These are phyloP conservation scores for Lecanosticta acicola DNA, from an alignment of 2,329 filamentous ascomycete species.

Conservation along the genomic window DNA sequence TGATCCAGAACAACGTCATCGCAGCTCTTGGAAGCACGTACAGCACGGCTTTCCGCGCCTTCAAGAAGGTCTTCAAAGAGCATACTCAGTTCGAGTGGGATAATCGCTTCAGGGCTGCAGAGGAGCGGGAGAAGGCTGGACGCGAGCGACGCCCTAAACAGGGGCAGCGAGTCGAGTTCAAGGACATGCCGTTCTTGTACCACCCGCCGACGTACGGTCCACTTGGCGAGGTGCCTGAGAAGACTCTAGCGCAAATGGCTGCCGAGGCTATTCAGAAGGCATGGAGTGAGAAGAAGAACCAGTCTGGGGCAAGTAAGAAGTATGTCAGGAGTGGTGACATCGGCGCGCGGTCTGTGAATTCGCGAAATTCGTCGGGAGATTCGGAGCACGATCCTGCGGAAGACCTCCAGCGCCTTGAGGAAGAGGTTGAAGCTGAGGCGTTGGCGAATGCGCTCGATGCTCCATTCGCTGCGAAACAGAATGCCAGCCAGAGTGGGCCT, in stretches of 20 bases:
- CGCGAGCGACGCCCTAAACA: neutral
- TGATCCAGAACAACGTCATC: constrained; percentile 26
- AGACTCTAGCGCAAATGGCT: neutral
- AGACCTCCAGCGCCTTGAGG: neutral
- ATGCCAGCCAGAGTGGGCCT: too few species aligned
- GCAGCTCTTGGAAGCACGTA: constrained; percentile 30
- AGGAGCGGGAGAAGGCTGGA: constrained; percentile 4
- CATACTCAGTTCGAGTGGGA: constrained; percentile 39
- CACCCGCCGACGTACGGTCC: constrained; percentile 19
- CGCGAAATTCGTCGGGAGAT: neutral
- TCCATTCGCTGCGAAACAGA: neutral
- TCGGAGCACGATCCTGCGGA: neutral
- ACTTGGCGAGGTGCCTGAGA: constrained; percentile 13
- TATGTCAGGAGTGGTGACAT: neutral
- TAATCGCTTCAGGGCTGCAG: constrained; percentile 31
- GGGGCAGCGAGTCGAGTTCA: constrained; percentile 5
- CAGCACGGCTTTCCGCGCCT: constrained; percentile 32
- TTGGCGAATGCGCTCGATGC: neutral
- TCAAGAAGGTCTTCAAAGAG: constrained; percentile 38
- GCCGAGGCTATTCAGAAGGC: neutral
- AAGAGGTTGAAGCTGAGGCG: neutral
- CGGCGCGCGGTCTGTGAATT: neutral
- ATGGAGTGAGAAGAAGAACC: neutral
- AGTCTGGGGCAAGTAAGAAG: neutral
- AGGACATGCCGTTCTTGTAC: constrained; percentile 16